A percentile compares a stretch with the other conserved stretches of the same genome.
phyloP scores from a whole-genome alignment of 768 basidiomycete species.

The Auriscalpium microsporum region DNA sequence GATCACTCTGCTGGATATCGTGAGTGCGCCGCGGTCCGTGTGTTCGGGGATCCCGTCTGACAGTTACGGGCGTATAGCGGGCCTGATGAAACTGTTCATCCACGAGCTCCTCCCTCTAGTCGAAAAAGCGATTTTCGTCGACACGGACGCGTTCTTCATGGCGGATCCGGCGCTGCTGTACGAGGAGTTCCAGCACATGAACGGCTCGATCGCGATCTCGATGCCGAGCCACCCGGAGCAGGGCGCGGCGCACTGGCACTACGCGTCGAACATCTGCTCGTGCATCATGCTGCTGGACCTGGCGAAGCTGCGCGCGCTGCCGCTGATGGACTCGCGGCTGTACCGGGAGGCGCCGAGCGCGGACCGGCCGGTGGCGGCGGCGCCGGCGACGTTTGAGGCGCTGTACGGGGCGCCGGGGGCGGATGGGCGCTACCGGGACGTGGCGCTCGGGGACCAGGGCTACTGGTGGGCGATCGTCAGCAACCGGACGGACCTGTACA shows the following conservation, averaged over 20 bases:
- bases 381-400: conserved; percentile 33
- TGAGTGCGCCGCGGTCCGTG: conserved; percentile 21
- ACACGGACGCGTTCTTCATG: conserved; percentile 45
- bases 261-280: conserved; percentile 41
- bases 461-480: conserved; percentile 48
- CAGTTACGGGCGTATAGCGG: conserved; percentile 26
- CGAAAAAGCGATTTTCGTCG: conserved; percentile 39
- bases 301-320: conserved; percentile 32
- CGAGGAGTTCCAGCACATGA: conserved; percentile 30
- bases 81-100: conserved; percentile 45
- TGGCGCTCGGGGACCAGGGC: conserved; percentile 41
- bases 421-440: conserved; percentile 32
- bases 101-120: conserved; percentile 41
- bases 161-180: conserved; percentile 40
- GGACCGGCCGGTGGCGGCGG: conserved; percentile 24
- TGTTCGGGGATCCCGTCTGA: too few species aligned
- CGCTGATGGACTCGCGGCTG: conserved; percentile 38
- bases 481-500: conserved; percentile 31
- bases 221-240: conserved; percentile 40
- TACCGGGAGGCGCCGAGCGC: conserved; percentile 26
- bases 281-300: conserved; percentile 46
- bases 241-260: conserved; percentile 30
- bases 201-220: conserved; percentile 29
- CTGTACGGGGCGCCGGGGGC: conserved; percentile 34
- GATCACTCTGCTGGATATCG: conserved; percentile 41